These are phyloP conservation scores for Russula emetica DNA, from an alignment of 768 basidiomycete species.

Conservation along the genomic window DNA sequence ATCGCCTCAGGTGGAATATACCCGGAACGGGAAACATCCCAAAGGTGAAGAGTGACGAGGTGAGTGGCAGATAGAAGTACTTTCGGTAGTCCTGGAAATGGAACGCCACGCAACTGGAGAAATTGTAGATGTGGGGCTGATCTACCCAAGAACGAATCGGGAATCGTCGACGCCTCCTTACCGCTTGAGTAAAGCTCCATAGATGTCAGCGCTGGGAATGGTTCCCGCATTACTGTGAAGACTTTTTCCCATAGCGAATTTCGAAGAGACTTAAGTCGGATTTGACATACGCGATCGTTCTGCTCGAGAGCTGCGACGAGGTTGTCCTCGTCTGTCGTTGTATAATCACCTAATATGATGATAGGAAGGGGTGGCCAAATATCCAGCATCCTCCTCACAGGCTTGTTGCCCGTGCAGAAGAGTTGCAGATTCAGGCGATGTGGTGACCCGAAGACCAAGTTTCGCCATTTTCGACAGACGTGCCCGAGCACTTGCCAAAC, in stretches of 20 bases:
- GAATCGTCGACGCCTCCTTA: not conserved
- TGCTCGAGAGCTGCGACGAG: no score
- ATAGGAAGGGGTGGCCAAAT: no score
- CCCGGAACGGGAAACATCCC: not conserved
- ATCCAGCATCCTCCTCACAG: not conserved
- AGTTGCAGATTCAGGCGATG: not conserved
- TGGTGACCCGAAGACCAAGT: not conserved
- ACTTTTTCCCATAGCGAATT: no score
- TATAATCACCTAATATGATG: not conserved
- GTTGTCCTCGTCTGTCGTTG: no score
- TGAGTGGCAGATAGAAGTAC: not conserved
- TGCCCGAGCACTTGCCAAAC: not conserved
- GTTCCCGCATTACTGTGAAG: not conserved
- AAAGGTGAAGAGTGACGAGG: not conserved
- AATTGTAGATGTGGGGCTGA: no score
- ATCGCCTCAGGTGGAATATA: no score
- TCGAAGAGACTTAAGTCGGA: no score
- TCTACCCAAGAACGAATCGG: no score
- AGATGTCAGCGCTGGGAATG: not conserved
- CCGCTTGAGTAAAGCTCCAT: not conserved
- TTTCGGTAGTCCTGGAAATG: not conserved
- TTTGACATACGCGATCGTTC: no score
- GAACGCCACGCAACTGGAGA: not conserved
- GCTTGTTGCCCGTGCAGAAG: not conserved
- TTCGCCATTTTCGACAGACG: not conserved